phyloP scores from a whole-genome alignment of 2,329 filamentous ascomycete species.

The Pseudocercospora macadamiae region DNA sequence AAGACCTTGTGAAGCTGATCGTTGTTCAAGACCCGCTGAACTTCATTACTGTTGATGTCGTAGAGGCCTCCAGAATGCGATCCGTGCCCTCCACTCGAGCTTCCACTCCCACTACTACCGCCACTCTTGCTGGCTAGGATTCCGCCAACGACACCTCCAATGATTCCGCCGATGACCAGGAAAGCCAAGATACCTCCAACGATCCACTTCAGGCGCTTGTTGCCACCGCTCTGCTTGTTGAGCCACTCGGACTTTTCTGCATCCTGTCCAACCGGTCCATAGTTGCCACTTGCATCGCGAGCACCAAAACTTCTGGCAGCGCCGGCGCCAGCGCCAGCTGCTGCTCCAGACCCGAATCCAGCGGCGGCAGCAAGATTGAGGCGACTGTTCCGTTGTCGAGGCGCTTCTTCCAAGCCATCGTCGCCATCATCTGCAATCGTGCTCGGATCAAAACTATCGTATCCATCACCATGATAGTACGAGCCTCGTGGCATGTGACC shows the following conservation, averaged over 20 bases:
- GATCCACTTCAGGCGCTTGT: conserved; percentile 70
- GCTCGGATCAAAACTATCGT: conserved; percentile 66
- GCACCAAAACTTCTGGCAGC: conserved; percentile 36
- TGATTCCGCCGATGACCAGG: conserved; percentile 70
- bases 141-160: conserved; percentile 74
- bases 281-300: conserved; percentile 48
- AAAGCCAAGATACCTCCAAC: conserved; percentile 67
- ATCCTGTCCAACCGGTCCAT: conserved; percentile 57
- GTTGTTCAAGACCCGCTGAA: conserved; percentile 81
- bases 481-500: conserved; percentile 22
- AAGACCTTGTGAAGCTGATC: conserved; percentile 86
- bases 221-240: conserved; percentile 61
- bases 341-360: conserved; percentile 39
- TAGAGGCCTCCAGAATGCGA: conserved; percentile 58
- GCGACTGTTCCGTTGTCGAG: conserved; percentile 19
- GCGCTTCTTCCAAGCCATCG: conserved; percentile 69
- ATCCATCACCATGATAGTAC: conserved; percentile 33
- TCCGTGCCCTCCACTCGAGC: conserved; percentile 13
- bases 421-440: conserved; percentile 86
- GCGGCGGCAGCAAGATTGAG: conserved; percentile 42
- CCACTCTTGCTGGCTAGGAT: conserved; percentile 57
- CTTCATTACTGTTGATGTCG: conserved; percentile 71
- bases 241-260: conserved; percentile 70
- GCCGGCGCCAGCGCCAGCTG: conserved; percentile 43
- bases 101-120: conserved; percentile 10